These are phyloP conservation scores for Penicillium sp. DNA, from an alignment of 2,329 filamentous ascomycete species.

Conservation along the genomic window DNA sequence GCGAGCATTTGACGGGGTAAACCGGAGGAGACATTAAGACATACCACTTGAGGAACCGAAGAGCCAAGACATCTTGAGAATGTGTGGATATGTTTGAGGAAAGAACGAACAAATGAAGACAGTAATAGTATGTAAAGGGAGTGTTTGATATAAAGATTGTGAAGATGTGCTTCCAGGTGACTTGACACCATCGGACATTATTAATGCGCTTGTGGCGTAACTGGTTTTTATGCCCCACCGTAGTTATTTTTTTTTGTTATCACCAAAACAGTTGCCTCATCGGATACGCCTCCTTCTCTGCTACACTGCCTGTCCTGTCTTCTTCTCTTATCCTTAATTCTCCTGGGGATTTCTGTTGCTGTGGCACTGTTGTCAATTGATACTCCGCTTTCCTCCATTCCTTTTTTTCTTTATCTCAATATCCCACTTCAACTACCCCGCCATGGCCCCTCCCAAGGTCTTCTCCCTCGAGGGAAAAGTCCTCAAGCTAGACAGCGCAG, in stretches of 20 bases:
- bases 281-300: constrained; percentile 12
- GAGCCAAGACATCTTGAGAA: constrained; percentile 34
- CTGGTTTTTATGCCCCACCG: constrained; percentile 21
- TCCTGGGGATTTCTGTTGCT: not conserved
- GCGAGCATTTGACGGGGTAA: constrained; percentile 4
- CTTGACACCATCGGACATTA: constrained; percentile 19
- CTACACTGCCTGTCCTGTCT: constrained; percentile 6
- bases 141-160: not conserved
- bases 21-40: constrained; percentile 4
- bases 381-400: not conserved
- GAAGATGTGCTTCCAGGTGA: constrained; percentile 4
- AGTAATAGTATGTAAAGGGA: not conserved
- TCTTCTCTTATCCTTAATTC: constrained; percentile 6
- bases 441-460: constrained; percentile 54
- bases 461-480: constrained; percentile 91
- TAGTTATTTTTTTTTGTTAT: constrained; percentile 22
- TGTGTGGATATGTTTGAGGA: not conserved
- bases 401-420: constrained; percentile 4
- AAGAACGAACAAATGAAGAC: not conserved
- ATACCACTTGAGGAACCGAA: constrained; percentile 37
- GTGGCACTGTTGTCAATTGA: constrained; percentile 3
- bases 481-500: constrained; percentile 85
- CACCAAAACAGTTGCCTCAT: constrained; percentile 15
- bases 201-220: constrained; percentile 19
- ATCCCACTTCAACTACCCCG: constrained; percentile 33